Evolutionary conservation across 331 rosid species (phyloP).

Genomic region (Malus hybrid): DNA sequence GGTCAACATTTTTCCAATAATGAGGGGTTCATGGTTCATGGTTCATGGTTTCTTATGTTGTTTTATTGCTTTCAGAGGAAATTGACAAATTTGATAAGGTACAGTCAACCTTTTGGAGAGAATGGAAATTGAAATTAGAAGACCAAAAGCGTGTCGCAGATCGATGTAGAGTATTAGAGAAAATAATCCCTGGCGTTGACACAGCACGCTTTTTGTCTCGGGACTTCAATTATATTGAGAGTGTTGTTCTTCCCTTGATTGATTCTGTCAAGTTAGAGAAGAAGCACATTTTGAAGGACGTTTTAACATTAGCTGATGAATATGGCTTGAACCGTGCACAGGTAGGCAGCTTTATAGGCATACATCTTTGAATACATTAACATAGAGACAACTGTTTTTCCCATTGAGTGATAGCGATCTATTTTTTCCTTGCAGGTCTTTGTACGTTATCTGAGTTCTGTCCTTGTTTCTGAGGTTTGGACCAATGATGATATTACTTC

Average conservation of each 20-base stretch:
- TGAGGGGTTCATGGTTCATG: not conserved
- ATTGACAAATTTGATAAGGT: slow-evolving; percentile 59
- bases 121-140: slow-evolving; percentile 89
- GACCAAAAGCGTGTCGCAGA: slow-evolving; percentile 80
- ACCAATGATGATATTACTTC: slow-evolving; percentile 66
- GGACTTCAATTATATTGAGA: slow-evolving; percentile 63
- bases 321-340: slow-evolving; percentile 62
- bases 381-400: slow-evolving; percentile 7
- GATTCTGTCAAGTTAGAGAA: slow-evolving; percentile 74
- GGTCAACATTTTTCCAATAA: slow-evolving; percentile 1
- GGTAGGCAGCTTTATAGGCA: slow-evolving; percentile 44
- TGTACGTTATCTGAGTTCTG: slow-evolving; percentile 49
- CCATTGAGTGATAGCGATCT: slow-evolving; percentile 8
- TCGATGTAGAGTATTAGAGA: slow-evolving; percentile 68
- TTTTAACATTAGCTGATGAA: slow-evolving; percentile 62
- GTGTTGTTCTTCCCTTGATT: slow-evolving; percentile 60
- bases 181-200: slow-evolving; percentile 87
- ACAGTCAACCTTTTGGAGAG: slow-evolving; percentile 95
- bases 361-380: slow-evolving; percentile 5
- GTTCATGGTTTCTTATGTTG: not conserved
- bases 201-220: slow-evolving; percentile 76
- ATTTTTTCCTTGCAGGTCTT: slow-evolving; percentile 61
- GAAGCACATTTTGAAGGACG: slow-evolving; percentile 69
- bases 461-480: slow-evolving; percentile 91
- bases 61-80: slow-evolving; percentile 48